A percentile compares a stretch with the other conserved stretches of the same genome.
Conservation (phyloP, 2,329 filamentous ascomycete species). For the Colletotrichum agaves region DNA sequence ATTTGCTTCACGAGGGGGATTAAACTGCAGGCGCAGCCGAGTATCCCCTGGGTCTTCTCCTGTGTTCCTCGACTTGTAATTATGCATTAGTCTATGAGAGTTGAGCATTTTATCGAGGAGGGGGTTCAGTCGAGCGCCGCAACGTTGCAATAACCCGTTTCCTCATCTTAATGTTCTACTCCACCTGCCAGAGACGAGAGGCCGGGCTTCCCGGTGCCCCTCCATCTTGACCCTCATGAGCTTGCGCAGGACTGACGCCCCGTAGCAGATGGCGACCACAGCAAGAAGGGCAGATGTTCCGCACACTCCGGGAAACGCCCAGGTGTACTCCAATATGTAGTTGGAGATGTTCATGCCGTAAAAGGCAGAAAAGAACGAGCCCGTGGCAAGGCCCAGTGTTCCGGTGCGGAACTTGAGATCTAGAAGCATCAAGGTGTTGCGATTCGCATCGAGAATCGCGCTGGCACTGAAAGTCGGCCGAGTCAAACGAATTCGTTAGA, state of each 20-base stretch:
- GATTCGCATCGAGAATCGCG: constrained; percentile 96
- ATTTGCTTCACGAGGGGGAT: too few relatives aligned
- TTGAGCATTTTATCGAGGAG: too few relatives aligned
- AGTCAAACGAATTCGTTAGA: constrained; percentile 22
- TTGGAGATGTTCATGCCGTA: constrained; percentile 99
- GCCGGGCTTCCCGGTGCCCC: background rate
- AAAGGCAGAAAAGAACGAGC: constrained; percentile 93
- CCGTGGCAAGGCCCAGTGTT: constrained; percentile 89
- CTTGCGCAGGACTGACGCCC: constrained; percentile 81
- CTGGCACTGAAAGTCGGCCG: constrained; percentile 72
- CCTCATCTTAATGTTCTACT: background rate
- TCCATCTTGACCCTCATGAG: constrained; percentile 88
- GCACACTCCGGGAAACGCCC: constrained; percentile 84
- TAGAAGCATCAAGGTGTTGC: constrained; percentile 97
- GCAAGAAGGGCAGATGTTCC: constrained; percentile 77
- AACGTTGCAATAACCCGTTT: background rate
- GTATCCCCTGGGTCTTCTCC: too few relatives aligned
- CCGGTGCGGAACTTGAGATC: constrained; percentile 97
- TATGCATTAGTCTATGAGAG: background rate
- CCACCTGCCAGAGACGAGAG: background rate
- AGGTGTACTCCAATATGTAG: constrained; percentile 92
- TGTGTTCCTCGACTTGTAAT: too few relatives aligned
- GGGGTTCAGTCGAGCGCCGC: background rate
- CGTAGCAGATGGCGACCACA: constrained; percentile 82
- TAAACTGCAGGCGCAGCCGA: too few relatives aligned